Conservation (phyloP, 352 stramenopile species). For the Phytophthora ramorum region DNA sequence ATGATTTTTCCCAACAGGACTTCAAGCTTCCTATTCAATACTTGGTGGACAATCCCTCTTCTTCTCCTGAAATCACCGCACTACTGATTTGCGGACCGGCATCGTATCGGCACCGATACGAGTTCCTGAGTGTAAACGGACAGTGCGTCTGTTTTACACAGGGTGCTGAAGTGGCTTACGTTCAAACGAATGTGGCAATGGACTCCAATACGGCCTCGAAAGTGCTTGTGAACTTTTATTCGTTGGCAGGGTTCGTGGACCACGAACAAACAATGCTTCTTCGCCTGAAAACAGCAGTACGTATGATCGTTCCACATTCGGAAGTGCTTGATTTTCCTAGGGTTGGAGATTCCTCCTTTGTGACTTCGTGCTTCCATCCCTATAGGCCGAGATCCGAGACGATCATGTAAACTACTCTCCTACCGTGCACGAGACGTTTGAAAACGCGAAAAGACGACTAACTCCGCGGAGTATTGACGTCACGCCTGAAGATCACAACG, state of each 20-base stretch:
- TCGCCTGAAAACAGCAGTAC: slow-evolving; percentile 50
- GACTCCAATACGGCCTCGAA: slow-evolving; percentile 60
- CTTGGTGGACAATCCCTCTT: slow-evolving; percentile 67
- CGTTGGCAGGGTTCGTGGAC: slow-evolving; percentile 31
- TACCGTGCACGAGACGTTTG: slow-evolving; percentile 40
- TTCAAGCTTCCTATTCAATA: slow-evolving; percentile 79
- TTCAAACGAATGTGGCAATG: slow-evolving; percentile 61
- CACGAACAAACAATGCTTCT: slow-evolving; percentile 54
- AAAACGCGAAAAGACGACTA: slow-evolving; percentile 62
- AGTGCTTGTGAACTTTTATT: slow-evolving; percentile 73
- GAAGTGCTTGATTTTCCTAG: too few species aligned
- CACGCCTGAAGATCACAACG: slow-evolving; percentile 64
- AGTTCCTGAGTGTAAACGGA: slow-evolving; percentile 52
- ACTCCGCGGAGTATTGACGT: slow-evolving; percentile 37
- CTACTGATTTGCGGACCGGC: slow-evolving; percentile 64
- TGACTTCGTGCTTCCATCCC: neutral
- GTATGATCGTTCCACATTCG: slow-evolving; percentile 2
- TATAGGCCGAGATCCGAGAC: slow-evolving; percentile 21
- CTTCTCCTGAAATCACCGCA: slow-evolving; percentile 51
- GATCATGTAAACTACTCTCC: slow-evolving; percentile 37
- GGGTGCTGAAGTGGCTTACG: slow-evolving; percentile 46
- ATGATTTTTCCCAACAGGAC: slow-evolving; percentile 39
- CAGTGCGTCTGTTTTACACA: slow-evolving; percentile 43
- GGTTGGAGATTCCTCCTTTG: neutral
- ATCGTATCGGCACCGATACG: slow-evolving; percentile 74